Evolutionary conservation across 768 basidiomycete genomes (phyloP), one percentile per base, ranked within the genome.

Genomic region (Tephrocybe sp.): DNA sequence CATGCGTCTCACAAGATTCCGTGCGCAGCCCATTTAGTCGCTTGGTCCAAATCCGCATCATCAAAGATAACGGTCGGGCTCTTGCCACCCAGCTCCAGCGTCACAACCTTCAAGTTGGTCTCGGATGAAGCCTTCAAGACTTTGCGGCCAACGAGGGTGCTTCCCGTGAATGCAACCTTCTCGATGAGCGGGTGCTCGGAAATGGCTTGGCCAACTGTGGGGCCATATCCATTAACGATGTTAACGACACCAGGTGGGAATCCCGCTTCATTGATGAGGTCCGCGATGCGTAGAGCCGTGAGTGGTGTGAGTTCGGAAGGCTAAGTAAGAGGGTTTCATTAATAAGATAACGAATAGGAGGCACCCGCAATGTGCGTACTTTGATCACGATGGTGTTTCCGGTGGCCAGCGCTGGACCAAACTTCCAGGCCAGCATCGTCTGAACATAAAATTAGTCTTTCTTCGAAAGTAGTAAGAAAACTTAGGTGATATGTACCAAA

Each of bases 141-240:
- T 57, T 82, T 84, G 10, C 90, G 78, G 8, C 94, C 93, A 19
- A 84, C 80, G 33, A 84, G 70, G 1, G 89, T 90, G 50, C 85
- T 87, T 2, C 91, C 92, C 0, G 93, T 95, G 72, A 95, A 94
- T 0, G 91, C 86, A 23, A 93, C 75, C 71, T 87, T 88, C 52
- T 80, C 76, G 56, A 89, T 68, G 11, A 57, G 68, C 55, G 72
- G 72, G 68, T 88, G 84, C 29, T 72, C 68, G 4, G 75, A 61
- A 47, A 89, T 80, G 23, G 86, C 83, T 31, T 83, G 62, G 0
- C 88, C 87, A 15, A 78, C 84, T 15, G 75, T 77, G 25, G 47
- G 37, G 1, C 86, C 87, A 52, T 79, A 78, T n/a, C 86, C 88
- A 7, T 74, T 72, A 33, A 90, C 61, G 52, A 86, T 69, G 64